phyloP scores from a whole-genome alignment of 345 rosid species.

The Moricandia moricandioides region DNA sequence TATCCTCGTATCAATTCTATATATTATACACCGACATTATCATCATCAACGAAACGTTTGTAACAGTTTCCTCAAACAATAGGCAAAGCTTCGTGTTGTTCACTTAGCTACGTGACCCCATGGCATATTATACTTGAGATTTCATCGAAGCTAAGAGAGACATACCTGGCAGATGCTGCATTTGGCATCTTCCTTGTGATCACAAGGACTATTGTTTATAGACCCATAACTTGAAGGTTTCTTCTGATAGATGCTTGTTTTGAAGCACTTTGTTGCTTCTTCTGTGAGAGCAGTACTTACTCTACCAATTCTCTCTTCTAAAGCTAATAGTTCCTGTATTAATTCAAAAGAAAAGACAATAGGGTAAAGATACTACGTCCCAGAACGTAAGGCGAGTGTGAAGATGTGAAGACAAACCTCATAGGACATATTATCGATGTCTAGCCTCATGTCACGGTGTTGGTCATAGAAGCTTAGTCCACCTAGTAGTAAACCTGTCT shows the following conservation, averaged over 20 bases:
- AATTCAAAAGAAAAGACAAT: too few species aligned
- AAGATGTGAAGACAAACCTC: too few species aligned
- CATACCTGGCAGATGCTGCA: conserved; percentile 95
- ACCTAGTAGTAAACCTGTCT: too few species aligned
- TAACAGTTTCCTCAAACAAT: neutral
- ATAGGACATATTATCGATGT: too few species aligned
- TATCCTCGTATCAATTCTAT: too few species aligned
- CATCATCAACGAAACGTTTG: neutral
- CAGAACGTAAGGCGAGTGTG: too few species aligned
- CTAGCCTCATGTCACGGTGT: too few species aligned
- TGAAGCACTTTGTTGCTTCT: conserved; percentile 67
- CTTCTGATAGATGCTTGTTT: conserved; percentile 50
- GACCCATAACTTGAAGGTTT: conserved; percentile 35
- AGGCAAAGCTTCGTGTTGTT: neutral
- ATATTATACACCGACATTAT: neutral
- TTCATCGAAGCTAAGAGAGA: neutral
- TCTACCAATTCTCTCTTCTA: conserved; percentile 84
- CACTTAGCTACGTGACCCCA: neutral
- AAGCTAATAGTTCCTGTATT: neutral
- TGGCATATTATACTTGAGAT: neutral
- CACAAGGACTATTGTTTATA: conserved; percentile 15
- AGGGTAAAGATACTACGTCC: too few species aligned
- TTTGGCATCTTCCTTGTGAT: conserved; percentile 49
- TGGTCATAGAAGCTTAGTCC: too few species aligned
- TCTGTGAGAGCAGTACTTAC: conserved; percentile 93